Conservation (phyloP, 2,329 filamentous ascomycete genomes). For the Apiospora sp. region DNA sequence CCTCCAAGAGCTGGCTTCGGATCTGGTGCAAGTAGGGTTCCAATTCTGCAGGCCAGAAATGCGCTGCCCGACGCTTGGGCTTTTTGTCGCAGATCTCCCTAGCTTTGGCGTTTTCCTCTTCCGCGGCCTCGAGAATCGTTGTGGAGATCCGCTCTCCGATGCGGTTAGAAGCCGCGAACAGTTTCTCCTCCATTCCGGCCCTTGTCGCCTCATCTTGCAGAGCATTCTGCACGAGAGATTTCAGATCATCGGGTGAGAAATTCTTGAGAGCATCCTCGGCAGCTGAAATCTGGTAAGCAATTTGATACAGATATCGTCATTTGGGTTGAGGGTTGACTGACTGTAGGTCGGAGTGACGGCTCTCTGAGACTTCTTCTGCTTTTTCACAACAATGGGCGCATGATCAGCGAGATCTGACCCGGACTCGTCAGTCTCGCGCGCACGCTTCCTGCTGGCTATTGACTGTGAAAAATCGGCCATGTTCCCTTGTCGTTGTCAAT, state of each 20-base stretch:
- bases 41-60: neutral
- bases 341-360: neutral
- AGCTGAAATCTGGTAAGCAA: neutral
- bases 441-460: neutral
- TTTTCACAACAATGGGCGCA: neutral
- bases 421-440: neutral
- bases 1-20: neutral
- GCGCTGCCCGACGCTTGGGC: neutral
- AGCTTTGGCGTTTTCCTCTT: neutral
- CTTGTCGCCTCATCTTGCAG: neutral
- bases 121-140: neutral
- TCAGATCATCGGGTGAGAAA: neutral
- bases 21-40: neutral
- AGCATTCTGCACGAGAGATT: neutral
- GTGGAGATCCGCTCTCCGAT: conserved; percentile 1
- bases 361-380: neutral
- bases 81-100: neutral
- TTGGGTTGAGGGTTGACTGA: neutral
- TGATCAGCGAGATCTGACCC: neutral
- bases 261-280: neutral
- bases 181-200: neutral
- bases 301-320: neutral
- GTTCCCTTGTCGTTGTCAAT: neutral
- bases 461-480: neutral
- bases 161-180: conserved; percentile 2